phyloP scores from a whole-genome alignment of 2,329 filamentous ascomycete genomes.

The Phoma herbarum region DNA sequence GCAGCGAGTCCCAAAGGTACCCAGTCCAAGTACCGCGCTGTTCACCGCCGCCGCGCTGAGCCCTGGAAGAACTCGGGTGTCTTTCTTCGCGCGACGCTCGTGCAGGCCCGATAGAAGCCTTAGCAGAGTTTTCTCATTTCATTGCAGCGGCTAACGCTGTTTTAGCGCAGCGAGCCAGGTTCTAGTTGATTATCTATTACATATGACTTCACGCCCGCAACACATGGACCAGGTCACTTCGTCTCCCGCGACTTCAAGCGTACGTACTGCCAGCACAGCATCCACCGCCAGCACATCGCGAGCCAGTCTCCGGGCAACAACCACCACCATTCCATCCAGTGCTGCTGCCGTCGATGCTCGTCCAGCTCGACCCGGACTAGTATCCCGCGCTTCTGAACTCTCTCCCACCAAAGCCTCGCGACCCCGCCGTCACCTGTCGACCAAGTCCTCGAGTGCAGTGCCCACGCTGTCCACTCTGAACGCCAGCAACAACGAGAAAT shows the following conservation, averaged over 20 bases:
- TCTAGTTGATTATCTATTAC: constrained; percentile 38
- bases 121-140: constrained; percentile 49
- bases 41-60: constrained; percentile 37
- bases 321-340: constrained; percentile 32
- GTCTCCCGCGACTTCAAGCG: constrained; percentile 24
- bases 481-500: constrained; percentile 39
- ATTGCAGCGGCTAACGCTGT: constrained; percentile 44
- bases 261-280: constrained; percentile 21
- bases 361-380: constrained; percentile 42
- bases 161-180: constrained; percentile 39
- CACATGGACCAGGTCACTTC: constrained; percentile 34
- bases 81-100: constrained; percentile 35
- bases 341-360: constrained; percentile 41
- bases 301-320: constrained; percentile 24
- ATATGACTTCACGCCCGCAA: constrained; percentile 46
- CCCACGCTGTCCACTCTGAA: constrained; percentile 55
- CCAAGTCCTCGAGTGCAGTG: constrained; percentile 56
- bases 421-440: constrained; percentile 42
- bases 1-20: constrained; percentile 25
- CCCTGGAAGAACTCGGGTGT: constrained; percentile 38
- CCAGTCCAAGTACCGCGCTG: constrained; percentile 30
- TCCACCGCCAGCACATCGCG: constrained; percentile 29
- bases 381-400: constrained; percentile 43
- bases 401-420: constrained; percentile 40
- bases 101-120: constrained; percentile 43